Base-by-base conservation (phyloP, 192 early-diverging fungal species). In the Chytriomyces sp. region DNA sequence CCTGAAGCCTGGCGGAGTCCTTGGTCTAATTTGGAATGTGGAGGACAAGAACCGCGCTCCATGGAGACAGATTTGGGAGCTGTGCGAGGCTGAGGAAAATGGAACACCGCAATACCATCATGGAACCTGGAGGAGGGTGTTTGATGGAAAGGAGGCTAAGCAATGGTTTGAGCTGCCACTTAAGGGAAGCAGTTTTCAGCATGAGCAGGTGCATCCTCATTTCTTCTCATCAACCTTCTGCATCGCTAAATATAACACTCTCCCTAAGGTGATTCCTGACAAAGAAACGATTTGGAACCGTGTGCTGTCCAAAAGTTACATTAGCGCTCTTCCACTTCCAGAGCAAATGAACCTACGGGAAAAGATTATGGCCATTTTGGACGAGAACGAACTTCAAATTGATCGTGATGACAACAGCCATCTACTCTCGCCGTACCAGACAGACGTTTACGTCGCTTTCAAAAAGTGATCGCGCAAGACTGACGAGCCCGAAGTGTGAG, bases 41-140 rank as follows among this genome's bases (percentile, higher is more conserved):
- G 83, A 85, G 44, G 68, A 59, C 31, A 49, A 28, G 17, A 12
- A 68, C 17, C 49, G 64, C 17, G 34, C 64, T 3, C 75, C 77
- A 75, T 64, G 79, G 26, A 68, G 57, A 0, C 30, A 40, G 3
- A 39, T 85, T 31, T 55, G 81, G 34, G 41, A 34, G 3, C 4
- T 77, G n/a, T 85, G 85, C 71, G 81, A 85, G 70, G 32, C 2
- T 1, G 78, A 78, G 40, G 83, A 85, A 55, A 52, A 22, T 5
- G 73, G 64, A 7, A 80, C 75, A 2, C 84, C 84, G 3, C 84
- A 85, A 52, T 85, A 84, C 31, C 72, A 82, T 3, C 66, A 77
- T 25, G 77, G 74, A 0, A 12, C 28, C 8, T 84, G 83, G 83
- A 61, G 57, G 52, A 72, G 79, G 3, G 82, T 79, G 4, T 78